Evolutionary conservation across 106 monocot species (phyloP), one percentile per base, ranked within the genome.

Genomic region (Dendrobium catenatum): DNA sequence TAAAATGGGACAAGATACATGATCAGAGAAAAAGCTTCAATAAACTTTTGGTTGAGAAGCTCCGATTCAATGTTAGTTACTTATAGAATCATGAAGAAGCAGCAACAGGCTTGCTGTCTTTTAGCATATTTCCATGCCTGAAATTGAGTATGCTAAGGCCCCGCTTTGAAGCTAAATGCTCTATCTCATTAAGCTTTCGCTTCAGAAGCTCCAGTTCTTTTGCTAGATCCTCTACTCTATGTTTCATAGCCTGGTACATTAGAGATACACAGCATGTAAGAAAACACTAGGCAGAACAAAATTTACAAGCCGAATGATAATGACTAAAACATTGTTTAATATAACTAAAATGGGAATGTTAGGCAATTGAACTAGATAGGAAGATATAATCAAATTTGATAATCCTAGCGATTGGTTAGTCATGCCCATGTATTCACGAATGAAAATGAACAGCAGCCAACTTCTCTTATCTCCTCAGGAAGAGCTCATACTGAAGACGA

Each of bases 71-170:
- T 19, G n/a, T 18, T 19, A 58, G 46, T 46, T 46, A 58, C 58
- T n/a, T 6, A 3, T 18, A 58, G 17, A 58, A 58, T 58, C 46
- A 51, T 85, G 48, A 75, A 67, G 86, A 78, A 72, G 82, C 17
- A 27, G 68, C 19, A 11, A 56, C 78, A 41, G 78, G n/a, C 79
- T 79, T 86, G 78, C 68, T 79, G 5, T 22, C 78, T 80, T 66
- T 82, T 9, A 55, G 10, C 37, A 33, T 51, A 68, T 83, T 74
- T 80, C 42, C 51, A 42, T 75, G 58, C 86, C 54, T 86, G 55
- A 89, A 79, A 20, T 68, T 41, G n/a, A 88, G 58, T 67, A 88
- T 58, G 22, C 83, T 80, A 81, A 88, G 83, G 44, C 88, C 85
- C 42, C 68, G 72, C 10, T 83, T 81, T 72, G 33, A 81, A 17